Percentiles rank a stretch among this genome's conserved stretches.
Conservation (phyloP, 2,329 filamentous ascomycete species). For the Alternaria sp. region DNA sequence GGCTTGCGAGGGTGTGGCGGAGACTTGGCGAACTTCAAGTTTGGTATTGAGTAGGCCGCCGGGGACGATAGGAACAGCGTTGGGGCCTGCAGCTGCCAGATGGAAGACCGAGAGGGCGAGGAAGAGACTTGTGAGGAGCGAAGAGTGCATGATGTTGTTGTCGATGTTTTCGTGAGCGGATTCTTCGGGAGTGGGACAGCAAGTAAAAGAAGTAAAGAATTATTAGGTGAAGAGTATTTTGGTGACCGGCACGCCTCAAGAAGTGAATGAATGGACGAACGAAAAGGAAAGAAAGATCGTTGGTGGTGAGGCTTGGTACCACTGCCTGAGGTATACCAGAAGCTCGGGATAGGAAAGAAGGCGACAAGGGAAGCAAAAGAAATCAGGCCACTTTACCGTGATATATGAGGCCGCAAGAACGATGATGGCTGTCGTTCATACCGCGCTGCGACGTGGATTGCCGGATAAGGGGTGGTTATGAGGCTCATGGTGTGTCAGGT, state of each 20-base stretch:
- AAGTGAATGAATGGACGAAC: constrained; percentile 24
- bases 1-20: constrained; percentile 27
- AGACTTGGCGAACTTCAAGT: constrained; percentile 36
- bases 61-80: constrained; percentile 9
- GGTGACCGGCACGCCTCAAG: constrained; percentile 41
- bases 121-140: constrained; percentile 33
- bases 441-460: constrained; percentile 38
- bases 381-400: constrained; percentile 41
- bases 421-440: constrained; percentile 30
- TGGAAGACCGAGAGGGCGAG: constrained; percentile 35
- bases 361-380: constrained; percentile 26
- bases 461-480: constrained; percentile 31
- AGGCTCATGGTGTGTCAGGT: constrained; percentile 36
- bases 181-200: not conserved
- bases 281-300: constrained; percentile 11
- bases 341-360: constrained; percentile 16
- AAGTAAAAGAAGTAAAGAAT: constrained; percentile 13
- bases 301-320: constrained; percentile 9
- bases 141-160: constrained; percentile 24
- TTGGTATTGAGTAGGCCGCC: constrained; percentile 11
- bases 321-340: constrained; percentile 31
- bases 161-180: not conserved
- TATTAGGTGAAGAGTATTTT: constrained; percentile 12
- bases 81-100: constrained; percentile 19
- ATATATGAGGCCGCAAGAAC: constrained; percentile 36